Evolutionary conservation across 768 basidiomycete genomes (phyloP).

Genomic region (Xerocomellus amylosporus): DNA sequence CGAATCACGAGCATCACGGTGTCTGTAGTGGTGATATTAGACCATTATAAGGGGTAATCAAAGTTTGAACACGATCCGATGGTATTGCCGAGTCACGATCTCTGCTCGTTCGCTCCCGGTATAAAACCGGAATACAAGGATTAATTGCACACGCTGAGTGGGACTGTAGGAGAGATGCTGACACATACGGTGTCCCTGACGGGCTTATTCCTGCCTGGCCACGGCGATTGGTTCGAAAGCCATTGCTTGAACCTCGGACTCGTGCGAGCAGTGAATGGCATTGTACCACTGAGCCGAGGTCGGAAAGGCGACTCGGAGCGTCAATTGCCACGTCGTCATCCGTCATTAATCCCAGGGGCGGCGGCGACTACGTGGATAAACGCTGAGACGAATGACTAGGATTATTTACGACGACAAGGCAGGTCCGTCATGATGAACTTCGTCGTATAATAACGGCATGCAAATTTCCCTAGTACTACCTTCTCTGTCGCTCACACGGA

Average conservation of each 20-base stretch:
- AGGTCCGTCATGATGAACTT: not conserved
- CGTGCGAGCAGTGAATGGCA: not conserved
- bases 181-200: slow-evolving; percentile 13
- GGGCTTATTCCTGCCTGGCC: not conserved
- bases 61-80: slow-evolving; percentile 16
- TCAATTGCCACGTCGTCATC: not conserved
- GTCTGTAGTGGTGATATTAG: slow-evolving; percentile 8
- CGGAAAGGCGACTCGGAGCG: not conserved
- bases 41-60: slow-evolving; percentile 20
- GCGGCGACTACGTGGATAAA: slow-evolving; percentile 18
- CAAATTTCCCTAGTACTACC: not conserved
- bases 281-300: not conserved
- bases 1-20: slow-evolving; percentile 11
- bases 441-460: slow-evolving; percentile 1
- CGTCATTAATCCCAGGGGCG: not conserved
- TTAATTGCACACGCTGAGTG: slow-evolving; percentile 13
- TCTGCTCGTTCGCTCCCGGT: slow-evolving; percentile 21
- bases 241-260: not conserved
- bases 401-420: not conserved
- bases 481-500: slow-evolving; percentile 18
- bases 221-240: no score
- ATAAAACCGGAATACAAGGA: slow-evolving; percentile 8
- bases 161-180: slow-evolving; percentile 10
- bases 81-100: slow-evolving; percentile 15
- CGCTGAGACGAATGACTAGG: not conserved